Evolutionary conservation across 1,284 basidiomycete genomes (phyloP).

Genomic region (Boletus semigastroideus): DNA sequence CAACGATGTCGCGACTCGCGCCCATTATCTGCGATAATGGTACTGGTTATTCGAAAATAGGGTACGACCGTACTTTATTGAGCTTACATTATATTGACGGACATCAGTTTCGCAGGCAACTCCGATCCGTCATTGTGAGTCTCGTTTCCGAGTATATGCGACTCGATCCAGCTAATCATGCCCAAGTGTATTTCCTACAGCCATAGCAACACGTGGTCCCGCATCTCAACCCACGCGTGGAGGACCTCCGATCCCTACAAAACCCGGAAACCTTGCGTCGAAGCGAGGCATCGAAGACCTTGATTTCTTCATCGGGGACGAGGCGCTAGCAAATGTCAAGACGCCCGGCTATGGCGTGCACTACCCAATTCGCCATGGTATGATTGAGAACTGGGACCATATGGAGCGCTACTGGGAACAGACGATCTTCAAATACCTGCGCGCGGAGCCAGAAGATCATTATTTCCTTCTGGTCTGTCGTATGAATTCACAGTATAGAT

Average conservation of each 20-base stretch:
- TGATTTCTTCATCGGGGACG: slow-evolving; percentile 99
- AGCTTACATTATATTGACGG: slow-evolving; percentile 15
- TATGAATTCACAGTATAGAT: not conserved
- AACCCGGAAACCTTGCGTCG: slow-evolving; percentile 91
- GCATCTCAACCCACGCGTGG: slow-evolving; percentile 57
- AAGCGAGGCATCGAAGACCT: slow-evolving; percentile 99
- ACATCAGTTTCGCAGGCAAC: slow-evolving; percentile 90
- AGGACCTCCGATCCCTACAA: slow-evolving; percentile 76
- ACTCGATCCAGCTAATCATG: slow-evolving; percentile 5
- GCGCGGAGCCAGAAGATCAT: slow-evolving; percentile 98
- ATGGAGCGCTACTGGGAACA: slow-evolving; percentile 99
- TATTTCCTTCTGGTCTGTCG: slow-evolving; percentile 90
- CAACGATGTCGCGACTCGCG: slow-evolving; percentile 74
- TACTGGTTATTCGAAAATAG: slow-evolving; percentile 97
- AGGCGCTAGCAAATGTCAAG: slow-evolving; percentile 94
- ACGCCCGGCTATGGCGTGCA: slow-evolving; percentile 89
- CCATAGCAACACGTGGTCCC: slow-evolving; percentile 82
- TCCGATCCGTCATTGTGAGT: slow-evolving; percentile 96
- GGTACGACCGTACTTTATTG: slow-evolving; percentile 50
- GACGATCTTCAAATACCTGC: slow-evolving; percentile 99
- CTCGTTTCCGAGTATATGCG: slow-evolving; percentile 6
- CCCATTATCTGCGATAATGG: slow-evolving; percentile 98
- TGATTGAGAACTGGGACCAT: slow-evolving; percentile 99
- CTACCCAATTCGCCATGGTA: slow-evolving; percentile 97
- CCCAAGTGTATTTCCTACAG: slow-evolving; percentile 88